Conservation (phyloP, 805 yeast species). For the Candida silvatica region DNA sequence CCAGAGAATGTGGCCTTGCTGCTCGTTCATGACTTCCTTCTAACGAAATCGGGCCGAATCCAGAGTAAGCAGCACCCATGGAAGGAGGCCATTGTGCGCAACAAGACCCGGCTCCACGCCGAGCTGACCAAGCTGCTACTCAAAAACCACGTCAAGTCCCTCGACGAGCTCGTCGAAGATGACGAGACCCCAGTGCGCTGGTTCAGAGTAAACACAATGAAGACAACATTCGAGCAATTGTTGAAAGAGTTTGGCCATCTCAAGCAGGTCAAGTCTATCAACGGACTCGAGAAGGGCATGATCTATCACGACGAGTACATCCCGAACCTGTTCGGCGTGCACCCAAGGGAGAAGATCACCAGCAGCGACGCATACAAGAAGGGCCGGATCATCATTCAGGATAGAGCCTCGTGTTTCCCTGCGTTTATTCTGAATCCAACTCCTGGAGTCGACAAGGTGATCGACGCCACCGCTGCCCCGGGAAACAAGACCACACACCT, state of each 20-base stretch:
- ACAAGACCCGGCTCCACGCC: conserved; percentile 74
- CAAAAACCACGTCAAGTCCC: conserved; percentile 52
- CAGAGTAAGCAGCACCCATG: conserved; percentile 85
- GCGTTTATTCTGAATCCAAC: conserved; percentile 68
- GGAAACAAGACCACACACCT: conserved; percentile 95
- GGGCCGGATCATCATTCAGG: conserved; percentile 87
- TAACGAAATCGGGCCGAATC: conserved; percentile 70
- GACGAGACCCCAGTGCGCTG: conserved; percentile 72
- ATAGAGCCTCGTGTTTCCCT: conserved; percentile 95
- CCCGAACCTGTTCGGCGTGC: conserved; percentile 73
- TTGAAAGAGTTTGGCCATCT: conserved; percentile 35
- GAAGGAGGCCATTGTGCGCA: conserved; percentile 70
- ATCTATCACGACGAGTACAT: conserved; percentile 69
- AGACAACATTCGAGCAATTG: conserved; percentile 31
- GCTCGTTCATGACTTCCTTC: conserved; percentile 72
- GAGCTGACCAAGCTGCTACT: conserved; percentile 75
- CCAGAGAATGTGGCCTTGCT: conserved; percentile 49
- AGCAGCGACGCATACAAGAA: conserved; percentile 56
- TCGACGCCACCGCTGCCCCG: conserved; percentile 97
- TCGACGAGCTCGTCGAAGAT: conserved; percentile 44
- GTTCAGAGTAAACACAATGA: conserved; percentile 67
- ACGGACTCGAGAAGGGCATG: conserved; percentile 37
- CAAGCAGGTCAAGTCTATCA: conserved; percentile 35
- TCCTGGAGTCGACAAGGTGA: conserved; percentile 47
- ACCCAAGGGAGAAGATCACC: conserved; percentile 66